phyloP scores from a whole-genome alignment of 192 early-diverging fungal genomes.

The Backusella psychrophila region DNA sequence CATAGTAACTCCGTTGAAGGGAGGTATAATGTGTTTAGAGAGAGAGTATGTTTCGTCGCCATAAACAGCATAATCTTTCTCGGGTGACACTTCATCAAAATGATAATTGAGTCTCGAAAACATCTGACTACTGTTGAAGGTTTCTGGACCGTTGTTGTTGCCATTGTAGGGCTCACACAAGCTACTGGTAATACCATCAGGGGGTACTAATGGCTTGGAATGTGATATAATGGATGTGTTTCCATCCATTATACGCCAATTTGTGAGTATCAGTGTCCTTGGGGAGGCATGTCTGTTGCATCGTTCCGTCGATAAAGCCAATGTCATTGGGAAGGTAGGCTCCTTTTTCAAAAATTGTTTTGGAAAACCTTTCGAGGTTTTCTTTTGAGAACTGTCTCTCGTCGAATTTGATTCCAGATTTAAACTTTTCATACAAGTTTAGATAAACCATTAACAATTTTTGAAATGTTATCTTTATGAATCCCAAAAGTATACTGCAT shows the following conservation, averaged over 20 bases:
- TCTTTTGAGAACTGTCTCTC: not conserved
- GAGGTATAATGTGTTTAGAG: not conserved
- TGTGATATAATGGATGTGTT: not conserved
- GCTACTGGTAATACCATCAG: not conserved
- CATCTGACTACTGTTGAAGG: not conserved
- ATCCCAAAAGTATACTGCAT: too few species aligned
- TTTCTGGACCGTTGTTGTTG: not conserved
- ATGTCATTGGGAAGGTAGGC: not conserved
- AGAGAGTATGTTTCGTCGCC: constrained; percentile 1
- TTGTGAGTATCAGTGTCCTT: not conserved
- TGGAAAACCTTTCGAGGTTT: not conserved
- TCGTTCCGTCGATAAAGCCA: not conserved
- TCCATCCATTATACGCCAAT: not conserved
- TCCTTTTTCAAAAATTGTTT: not conserved
- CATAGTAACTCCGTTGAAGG: not conserved
- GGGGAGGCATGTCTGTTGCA: not conserved
- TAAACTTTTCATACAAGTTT: not conserved
- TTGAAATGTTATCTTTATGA: not conserved
- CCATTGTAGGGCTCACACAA: not conserved
- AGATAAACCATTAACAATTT: not conserved
- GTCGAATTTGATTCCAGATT: not conserved
- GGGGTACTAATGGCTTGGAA: not conserved
- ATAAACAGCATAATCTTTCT: not conserved
- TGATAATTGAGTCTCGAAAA: not conserved
- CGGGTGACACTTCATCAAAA: not conserved